These are phyloP conservation scores for Quambalaria eucalypti DNA, from an alignment of 1,284 basidiomycete genomes.

Conservation along the genomic window DNA sequence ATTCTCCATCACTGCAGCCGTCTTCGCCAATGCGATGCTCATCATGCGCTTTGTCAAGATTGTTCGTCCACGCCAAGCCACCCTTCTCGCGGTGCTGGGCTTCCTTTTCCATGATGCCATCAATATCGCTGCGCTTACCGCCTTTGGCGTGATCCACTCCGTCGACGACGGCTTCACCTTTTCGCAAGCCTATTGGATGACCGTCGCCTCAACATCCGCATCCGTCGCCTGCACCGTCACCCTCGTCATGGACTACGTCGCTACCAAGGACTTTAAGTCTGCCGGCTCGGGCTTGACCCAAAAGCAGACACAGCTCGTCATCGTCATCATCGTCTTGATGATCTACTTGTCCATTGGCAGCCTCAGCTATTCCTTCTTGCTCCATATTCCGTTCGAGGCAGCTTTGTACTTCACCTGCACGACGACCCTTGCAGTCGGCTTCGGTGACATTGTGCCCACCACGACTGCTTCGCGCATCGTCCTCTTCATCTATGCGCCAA, in stretches of 20 bases:
- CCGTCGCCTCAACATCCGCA: conserved; percentile 63
- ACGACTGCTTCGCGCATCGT: conserved; percentile 51
- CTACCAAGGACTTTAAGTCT: conserved; percentile 59
- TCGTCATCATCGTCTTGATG: conserved; percentile 56
- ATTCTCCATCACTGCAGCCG: conserved; percentile 61
- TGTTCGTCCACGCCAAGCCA: conserved; percentile 50
- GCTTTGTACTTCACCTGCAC: conserved; percentile 57
- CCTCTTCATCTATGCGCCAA: conserved; percentile 33
- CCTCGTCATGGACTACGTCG: conserved; percentile 55
- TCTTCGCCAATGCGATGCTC: conserved; percentile 63
- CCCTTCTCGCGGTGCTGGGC: conserved; percentile 58
- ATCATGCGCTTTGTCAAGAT: conserved; percentile 61
- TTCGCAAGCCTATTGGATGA: conserved; percentile 63
- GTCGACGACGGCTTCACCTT: conserved; percentile 55
- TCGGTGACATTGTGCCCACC: conserved; percentile 65
- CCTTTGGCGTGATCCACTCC: conserved; percentile 61
- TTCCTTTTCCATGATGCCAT: conserved; percentile 59
- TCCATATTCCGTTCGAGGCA: conserved; percentile 51
- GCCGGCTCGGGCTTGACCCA: conserved; percentile 65
- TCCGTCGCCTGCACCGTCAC: conserved; percentile 63
- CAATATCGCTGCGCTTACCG: conserved; percentile 58
- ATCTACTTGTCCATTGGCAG: conserved; percentile 58
- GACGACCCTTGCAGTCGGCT: conserved; percentile 61
- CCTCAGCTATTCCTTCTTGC: conserved; percentile 24
- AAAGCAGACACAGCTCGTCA: conserved; percentile 66